Base-by-base conservation (phyloP, 495 filamentous ascomycete genomes). In the Glarea lozoyensis region DNA sequence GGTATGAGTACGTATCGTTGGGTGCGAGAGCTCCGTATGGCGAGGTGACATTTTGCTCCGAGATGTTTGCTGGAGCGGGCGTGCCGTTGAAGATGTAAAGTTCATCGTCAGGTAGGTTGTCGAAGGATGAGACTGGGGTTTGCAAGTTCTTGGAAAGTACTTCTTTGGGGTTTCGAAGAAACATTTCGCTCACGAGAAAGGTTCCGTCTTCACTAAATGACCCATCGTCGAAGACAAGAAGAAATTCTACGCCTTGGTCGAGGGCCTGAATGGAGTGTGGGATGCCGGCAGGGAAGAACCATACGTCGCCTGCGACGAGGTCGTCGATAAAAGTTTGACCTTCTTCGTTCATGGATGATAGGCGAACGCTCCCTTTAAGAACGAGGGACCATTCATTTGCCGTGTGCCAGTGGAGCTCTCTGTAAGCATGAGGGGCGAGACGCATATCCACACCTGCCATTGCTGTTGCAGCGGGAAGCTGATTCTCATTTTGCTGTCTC, bases 381-480 rank as follows among this genome's bases (percentile, higher is more conserved):
- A 84, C 65, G 16, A 80, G 50, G 1, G 76, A 72, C 81, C 79
- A 84, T 53, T 86, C 81, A 32, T 59, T 64, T 0, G 79, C 75
- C n/a, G 76, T 76, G 47, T 86, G 81, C 81, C 80, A 84, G 52
- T 86, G 81, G 16, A 86, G 62, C 43, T 84, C 81, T 2, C 81
- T 71, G 46, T 84, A 84, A 0, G 70, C 79, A 33, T 70, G 60
- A 1, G 78, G 71, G 33, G 72, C 74, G 5, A 88, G 72, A 19
- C 81, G 70, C 83, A 87, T 88, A 48, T 87, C 75, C 1, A 86
- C 82, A 37, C 83, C 83, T 0, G 83, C 81, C 75, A 88, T 81
- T 37, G 66, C 68, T 6, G 60, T 77, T 13, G 79, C 78, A 20
- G 63, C 65, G 0, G 83, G 82, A 47, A 86, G 67, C 10, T 81